Percentiles rank a stretch among this genome's conserved stretches.
Evolutionary conservation across 2,329 filamentous ascomycete species (phyloP).

Genomic region (Fusarium tupiense): DNA sequence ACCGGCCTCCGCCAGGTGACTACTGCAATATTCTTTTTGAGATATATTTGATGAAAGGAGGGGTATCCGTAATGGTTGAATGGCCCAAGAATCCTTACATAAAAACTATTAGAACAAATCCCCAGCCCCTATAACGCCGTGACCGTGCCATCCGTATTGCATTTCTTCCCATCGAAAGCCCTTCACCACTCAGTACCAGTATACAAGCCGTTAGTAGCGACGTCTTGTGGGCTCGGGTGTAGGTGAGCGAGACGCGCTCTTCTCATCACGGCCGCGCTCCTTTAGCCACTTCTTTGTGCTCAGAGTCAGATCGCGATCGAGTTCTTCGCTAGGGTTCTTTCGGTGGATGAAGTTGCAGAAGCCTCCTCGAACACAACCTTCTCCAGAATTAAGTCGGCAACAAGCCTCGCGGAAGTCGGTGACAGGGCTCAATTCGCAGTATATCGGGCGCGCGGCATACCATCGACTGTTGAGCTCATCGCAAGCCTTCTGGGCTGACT

Average conservation of each 20-base stretch:
- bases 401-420: slow-evolving; percentile 99
- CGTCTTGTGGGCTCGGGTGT: slow-evolving; percentile 85
- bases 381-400: slow-evolving; percentile 91
- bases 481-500: slow-evolving; percentile 91
- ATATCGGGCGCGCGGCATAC: slow-evolving; percentile 97
- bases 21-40: slow-evolving; percentile 16
- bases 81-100: slow-evolving; percentile 31
- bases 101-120: slow-evolving; percentile 32
- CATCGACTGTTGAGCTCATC: slow-evolving; percentile 93
- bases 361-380: slow-evolving; percentile 93
- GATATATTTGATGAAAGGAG: slow-evolving; percentile 29
- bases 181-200: slow-evolving; percentile 3
- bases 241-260: slow-evolving; percentile 83
- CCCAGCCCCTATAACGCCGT: slow-evolving; percentile 43
- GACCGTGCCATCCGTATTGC: slow-evolving; percentile 25
- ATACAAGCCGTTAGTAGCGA: slow-evolving; percentile 63
- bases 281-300: slow-evolving; percentile 97
- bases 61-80: slow-evolving; percentile 31
- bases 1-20: slow-evolving; percentile 31
- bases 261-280: slow-evolving; percentile 81
- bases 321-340: slow-evolving; percentile 89
- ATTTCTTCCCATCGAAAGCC: slow-evolving; percentile 14
- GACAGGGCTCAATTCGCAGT: slow-evolving; percentile 96
- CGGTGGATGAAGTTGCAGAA: slow-evolving; percentile 99
- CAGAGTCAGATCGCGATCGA: slow-evolving; percentile 87